Evolutionary conservation across 1,284 basidiomycete species (phyloP), one percentile per base, ranked within the genome.

Genomic region (Lignosus rhinocerotis): DNA sequence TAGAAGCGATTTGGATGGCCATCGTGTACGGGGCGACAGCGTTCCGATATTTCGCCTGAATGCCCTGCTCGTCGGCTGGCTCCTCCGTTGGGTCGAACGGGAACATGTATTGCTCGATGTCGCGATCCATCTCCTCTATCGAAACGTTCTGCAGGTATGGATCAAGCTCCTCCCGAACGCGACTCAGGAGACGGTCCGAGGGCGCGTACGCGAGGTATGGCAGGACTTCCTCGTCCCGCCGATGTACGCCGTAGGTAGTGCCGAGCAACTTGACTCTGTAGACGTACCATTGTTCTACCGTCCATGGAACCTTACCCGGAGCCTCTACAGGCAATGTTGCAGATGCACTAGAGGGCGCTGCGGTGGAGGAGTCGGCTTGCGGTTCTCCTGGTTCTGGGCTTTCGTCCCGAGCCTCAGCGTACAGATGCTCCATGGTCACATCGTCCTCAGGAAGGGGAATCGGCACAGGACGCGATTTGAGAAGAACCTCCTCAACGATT

Each of bases 161-260:
- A 5, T 54, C 47, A 11, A 71, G 61, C 25, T 62, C 76, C 1
- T 72, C 68, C 46, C 77, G 75, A 33, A 90, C 73, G 31, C 75
- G 75, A 2, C 70, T 62, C 12, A 89, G 75, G 31, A 90, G 75
- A 1, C 75, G 74, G 12, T 76, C 69, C 4, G 82, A 70, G 2
- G 84, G 84, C 2, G 78, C 73, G 60, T 89, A 80, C 2, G 85
- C 85, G 62, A 87, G 85, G 67, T 91, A 92, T 16, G 90, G 90
- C 7, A 92, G 74, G 4, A 90, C 79, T 48, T 80, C 76, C 16
- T 78, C 73, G 59, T 86, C 87, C 3, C 76, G 73, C 17, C 84
- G 72, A 52, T 75, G 68, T 57, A 77, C 75, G 3, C 75, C 72
- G 56, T 78, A 78, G 3, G 78, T 75, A 16, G 86, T 76, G 19